Conservation (phyloP, 2,329 filamentous ascomycete species). For the Sporothrix mexicana region DNA sequence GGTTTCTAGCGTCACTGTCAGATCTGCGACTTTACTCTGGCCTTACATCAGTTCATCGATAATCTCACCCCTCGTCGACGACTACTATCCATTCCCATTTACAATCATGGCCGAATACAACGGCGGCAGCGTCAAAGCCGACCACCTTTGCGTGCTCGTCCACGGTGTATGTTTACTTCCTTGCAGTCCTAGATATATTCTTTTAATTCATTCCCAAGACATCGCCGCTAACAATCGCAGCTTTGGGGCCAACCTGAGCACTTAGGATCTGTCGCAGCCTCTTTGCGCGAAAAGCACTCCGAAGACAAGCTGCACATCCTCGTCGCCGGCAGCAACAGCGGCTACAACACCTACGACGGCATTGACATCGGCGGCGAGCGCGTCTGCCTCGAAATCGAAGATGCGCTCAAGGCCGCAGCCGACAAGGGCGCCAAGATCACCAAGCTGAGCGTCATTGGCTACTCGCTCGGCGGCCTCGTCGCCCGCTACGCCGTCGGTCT, state of each 20-base stretch:
- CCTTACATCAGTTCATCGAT: neutral
- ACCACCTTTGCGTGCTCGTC: slow-evolving; percentile 78
- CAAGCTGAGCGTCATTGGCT: slow-evolving; percentile 86
- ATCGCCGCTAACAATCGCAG: slow-evolving; percentile 44
- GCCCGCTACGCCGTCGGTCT: slow-evolving; percentile 86
- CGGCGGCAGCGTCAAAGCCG: slow-evolving; percentile 60
- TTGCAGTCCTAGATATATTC: too few species aligned
- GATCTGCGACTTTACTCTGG: neutral
- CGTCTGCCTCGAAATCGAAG: slow-evolving; percentile 70
- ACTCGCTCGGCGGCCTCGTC: slow-evolving; percentile 87
- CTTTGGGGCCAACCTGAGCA: slow-evolving; percentile 82
- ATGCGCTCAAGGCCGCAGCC: slow-evolving; percentile 61
- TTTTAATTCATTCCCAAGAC: neutral
- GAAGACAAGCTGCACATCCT: slow-evolving; percentile 72
- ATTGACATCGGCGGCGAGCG: slow-evolving; percentile 72
- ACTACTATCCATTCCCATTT: neutral
- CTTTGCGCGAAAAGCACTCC: slow-evolving; percentile 65
- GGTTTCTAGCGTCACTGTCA: neutral
- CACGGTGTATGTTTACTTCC: slow-evolving; percentile 68
- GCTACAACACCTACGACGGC: slow-evolving; percentile 74
- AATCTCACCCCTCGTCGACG: neutral
- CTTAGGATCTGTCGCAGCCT: slow-evolving; percentile 69
- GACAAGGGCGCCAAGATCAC: slow-evolving; percentile 70
- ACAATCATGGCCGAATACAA: slow-evolving; percentile 52
- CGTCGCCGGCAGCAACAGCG: slow-evolving; percentile 73